Base-by-base conservation (phyloP, 163 green algal genomes). In the Prototheca wickerhamii region DNA sequence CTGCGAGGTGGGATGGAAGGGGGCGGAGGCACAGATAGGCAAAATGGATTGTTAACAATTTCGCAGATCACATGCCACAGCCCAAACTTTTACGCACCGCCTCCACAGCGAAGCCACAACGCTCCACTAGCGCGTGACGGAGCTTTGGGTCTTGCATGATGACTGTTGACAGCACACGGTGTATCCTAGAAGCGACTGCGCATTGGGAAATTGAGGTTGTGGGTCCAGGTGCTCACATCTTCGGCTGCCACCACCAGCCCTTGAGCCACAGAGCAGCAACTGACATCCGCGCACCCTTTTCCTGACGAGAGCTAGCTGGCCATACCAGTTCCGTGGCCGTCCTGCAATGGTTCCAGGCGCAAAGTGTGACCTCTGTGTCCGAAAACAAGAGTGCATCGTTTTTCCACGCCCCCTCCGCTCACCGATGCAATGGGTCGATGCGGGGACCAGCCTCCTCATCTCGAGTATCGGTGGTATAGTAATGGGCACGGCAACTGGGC, bases 261-360 rank as follows among this genome's bases (percentile, higher is more conserved):
- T 63, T 30, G 54, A 8, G 15, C 18, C 42, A 18, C 42, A 18
- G 42, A 15, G n/a, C n/a, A n/a, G n/a, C n/a, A n/a, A 28, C 25
- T 28, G 8, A 23, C 25, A 17, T 31, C 31, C 7, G 6, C 61
- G 35, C 32, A 58, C 62, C 63, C 20, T 68, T 68, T 50, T 61
- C 29, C 32, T 68, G 62, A 10, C 23, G 46, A 4, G 26, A 34
- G 30, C 28, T 60, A 18, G 43, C 43, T 18, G 62, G 62, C 62
- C 62, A 68, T 20, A 68, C 37, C 21, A 58, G 30, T 26, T 68
- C 62, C 20, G 62, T 68, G 7, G 62, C 26, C 6, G 62, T 59
- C 29, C 56, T 62, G 56, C 53, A 58, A 20, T 5, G 44, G 18
- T 26, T 8, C 5, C 15, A 53, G 15, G 37, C 37, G n/a, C n/a